Evolutionary conservation across 1,284 basidiomycete species (phyloP).

Genomic region (Rhodotorula sp.): DNA sequence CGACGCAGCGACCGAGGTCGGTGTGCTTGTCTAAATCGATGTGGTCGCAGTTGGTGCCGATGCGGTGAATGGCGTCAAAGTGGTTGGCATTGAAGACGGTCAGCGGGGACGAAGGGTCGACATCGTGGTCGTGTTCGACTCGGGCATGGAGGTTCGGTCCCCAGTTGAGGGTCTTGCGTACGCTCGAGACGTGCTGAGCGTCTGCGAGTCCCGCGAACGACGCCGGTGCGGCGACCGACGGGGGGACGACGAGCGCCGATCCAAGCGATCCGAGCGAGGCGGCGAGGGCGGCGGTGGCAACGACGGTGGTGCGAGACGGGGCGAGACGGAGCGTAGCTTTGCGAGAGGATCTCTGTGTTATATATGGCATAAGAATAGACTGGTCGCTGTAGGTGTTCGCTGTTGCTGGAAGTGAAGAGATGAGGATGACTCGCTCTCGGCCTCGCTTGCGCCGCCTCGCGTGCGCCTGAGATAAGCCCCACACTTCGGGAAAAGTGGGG

Average conservation of each 20-base stretch:
- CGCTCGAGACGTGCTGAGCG: slow-evolving; percentile 1
- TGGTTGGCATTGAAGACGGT: slow-evolving; percentile 18
- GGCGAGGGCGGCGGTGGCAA: slow-evolving; percentile 5
- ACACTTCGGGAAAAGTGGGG: neutral
- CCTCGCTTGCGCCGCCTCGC: too few relatives aligned
- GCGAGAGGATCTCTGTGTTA: neutral
- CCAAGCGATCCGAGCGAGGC: slow-evolving; percentile 20
- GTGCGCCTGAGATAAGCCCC: too few relatives aligned
- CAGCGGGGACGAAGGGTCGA: slow-evolving; percentile 13
- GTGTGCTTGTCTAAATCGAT: slow-evolving; percentile 2
- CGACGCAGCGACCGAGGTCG: slow-evolving; percentile 20
- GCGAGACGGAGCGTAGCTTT: neutral
- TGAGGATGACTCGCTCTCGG: too few relatives aligned
- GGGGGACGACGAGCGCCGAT: slow-evolving; percentile 5
- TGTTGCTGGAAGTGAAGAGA: too few relatives aligned
- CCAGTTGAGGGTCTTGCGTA: slow-evolving; percentile 44
- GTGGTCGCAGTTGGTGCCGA: slow-evolving; percentile 12
- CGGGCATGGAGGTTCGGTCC: slow-evolving; percentile 24
- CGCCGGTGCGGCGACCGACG: neutral
- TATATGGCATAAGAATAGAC: neutral
- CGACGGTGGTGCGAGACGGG: neutral
- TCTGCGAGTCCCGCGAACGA: neutral
- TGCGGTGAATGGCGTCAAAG: slow-evolving; percentile 1
- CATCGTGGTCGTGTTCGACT: slow-evolving; percentile 7
- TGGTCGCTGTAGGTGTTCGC: neutral